Percentiles rank a stretch among this genome's conserved stretches.
Evolutionary conservation across 352 stramenopile genomes (phyloP).

Genomic region (Globisporangium ultimum): DNA sequence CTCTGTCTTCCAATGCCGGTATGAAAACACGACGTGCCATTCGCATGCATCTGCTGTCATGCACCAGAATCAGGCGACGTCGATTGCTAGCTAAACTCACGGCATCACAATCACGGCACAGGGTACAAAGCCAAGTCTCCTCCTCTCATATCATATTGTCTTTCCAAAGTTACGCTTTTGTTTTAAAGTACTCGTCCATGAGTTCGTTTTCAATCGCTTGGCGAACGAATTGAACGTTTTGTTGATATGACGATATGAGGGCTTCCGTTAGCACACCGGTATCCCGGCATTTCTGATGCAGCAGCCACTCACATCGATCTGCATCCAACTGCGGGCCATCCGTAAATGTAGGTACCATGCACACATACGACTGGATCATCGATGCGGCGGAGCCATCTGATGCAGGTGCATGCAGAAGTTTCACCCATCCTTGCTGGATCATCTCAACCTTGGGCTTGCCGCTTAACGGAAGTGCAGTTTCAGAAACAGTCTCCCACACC

Average conservation of each 20-base stretch:
- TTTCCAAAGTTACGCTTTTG: not conserved
- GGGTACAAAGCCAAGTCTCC: too few species aligned
- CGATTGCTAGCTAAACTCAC: too few species aligned
- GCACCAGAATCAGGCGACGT: too few species aligned
- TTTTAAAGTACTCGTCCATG: not conserved
- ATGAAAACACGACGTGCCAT: too few species aligned
- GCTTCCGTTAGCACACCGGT: conserved; percentile 26
- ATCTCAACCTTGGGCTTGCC: not conserved
- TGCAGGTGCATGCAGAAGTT: not conserved
- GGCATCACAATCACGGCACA: too few species aligned
- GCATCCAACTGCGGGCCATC: not conserved
- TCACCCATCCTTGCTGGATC: not conserved
- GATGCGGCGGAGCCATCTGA: too few species aligned
- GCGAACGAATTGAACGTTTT: conserved; percentile 24
- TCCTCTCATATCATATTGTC: too few species aligned
- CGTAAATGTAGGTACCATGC: conserved; percentile 17
- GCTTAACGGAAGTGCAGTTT: not conserved
- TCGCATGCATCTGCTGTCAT: too few species aligned
- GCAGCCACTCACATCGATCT: conserved; percentile 2
- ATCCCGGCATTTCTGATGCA: conserved; percentile 19
- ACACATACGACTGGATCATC: conserved; percentile 19
- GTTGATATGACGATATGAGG: conserved; percentile 29
- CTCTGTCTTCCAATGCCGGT: too few species aligned
- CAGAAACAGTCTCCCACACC: conserved; percentile 10
- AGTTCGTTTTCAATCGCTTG: conserved; percentile 31